Percentiles rank a stretch among this genome's conserved stretches.
Conservation (phyloP, 768 basidiomycete species). For the Leccinum imitatum region DNA sequence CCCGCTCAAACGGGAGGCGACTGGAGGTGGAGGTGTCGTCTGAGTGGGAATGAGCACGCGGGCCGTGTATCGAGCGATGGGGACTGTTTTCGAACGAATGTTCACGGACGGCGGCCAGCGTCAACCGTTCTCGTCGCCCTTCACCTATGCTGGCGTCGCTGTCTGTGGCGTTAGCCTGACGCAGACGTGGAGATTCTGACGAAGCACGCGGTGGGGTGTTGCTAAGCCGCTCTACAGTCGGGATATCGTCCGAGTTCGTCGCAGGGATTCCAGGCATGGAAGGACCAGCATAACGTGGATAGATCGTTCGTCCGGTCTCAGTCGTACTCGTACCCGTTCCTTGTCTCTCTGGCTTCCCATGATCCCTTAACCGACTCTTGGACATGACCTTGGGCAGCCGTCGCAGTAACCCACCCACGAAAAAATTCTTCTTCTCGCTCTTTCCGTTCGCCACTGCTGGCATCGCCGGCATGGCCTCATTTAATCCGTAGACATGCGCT, state of each 20-base stretch:
- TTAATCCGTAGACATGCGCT: conserved; percentile 25
- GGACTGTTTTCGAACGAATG: conserved; percentile 20
- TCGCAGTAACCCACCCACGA: conserved; percentile 31
- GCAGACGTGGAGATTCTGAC: conserved; percentile 24
- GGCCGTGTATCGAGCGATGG: conserved; percentile 12
- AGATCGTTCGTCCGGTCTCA: conserved; percentile 13
- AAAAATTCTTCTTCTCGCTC: conserved; percentile 32
- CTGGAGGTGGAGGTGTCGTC: conserved; percentile 25
- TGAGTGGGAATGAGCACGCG: conserved; percentile 22
- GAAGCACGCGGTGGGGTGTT: conserved; percentile 26
- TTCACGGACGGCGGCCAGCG: conserved; percentile 27
- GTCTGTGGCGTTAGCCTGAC: conserved; percentile 15
- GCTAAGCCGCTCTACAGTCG: conserved; percentile 27
- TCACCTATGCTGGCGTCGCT: conserved; percentile 23
- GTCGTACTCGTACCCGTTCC: conserved; percentile 5
- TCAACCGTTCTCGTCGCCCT: conserved; percentile 25
- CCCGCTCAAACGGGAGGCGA: conserved; percentile 23
- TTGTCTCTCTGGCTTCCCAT: conserved; percentile 26
- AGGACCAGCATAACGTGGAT: conserved; percentile 25
- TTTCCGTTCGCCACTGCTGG: conserved; percentile 24
- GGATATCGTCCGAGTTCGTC: conserved; percentile 31
- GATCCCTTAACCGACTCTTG: conserved; percentile 28
- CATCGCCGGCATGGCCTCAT: conserved; percentile 20
- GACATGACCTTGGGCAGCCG: conserved; percentile 36
- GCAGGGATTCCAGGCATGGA: conserved; percentile 17